Evolutionary conservation across 768 basidiomycete genomes (phyloP), one percentile per base, ranked within the genome.

Genomic region (Pilatotrama ljubarskyi): DNA sequence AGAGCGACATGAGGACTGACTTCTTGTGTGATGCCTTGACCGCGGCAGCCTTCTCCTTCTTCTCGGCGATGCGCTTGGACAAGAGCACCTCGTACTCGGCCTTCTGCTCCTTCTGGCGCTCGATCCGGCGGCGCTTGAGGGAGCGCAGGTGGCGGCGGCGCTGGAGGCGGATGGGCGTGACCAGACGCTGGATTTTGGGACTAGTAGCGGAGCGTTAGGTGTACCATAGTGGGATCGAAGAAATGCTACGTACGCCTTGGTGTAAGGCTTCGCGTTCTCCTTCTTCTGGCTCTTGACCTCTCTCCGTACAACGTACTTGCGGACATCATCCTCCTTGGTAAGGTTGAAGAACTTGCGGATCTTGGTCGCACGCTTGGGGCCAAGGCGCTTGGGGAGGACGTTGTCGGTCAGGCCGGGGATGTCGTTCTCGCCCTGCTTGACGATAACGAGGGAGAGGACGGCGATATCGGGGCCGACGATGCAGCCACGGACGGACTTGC

Each of bases 401-500:
- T 75, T 84, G 75, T 98, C 95, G 66, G 96, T 98, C 53, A 99
- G 79, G 25, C 93, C 95, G 24, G 94, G 86, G 72, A 98, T 86
- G 24, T 96, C 93, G 54, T 75, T 69, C 58, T 96, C 93, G 57
- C 96, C 96, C 80, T 97, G 90, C 84, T 98, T 97, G 78, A 97
- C 93, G 68, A 99, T 89, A 73, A 95, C 88, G 65, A 95, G 80
- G 50, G 91, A 90, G 66, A 99, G 85, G 62, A 97, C 95, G 55
- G 94, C 90, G 68, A 98, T 97, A 76, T 99, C 95, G 72, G 93
- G 84, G 66, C 91, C 94, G 73, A 98, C 92, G 77, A 98, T 98
- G 83, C 95, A 97, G 35, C 96, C 96, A 64, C 96, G 91, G 63
- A 99, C 93, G 70, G 95, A 97, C 80, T 98, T 98, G 83, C 96